Evolutionary conservation across 2,329 filamentous ascomycete species (phyloP).

Genomic region (Metarhizium sp.): DNA sequence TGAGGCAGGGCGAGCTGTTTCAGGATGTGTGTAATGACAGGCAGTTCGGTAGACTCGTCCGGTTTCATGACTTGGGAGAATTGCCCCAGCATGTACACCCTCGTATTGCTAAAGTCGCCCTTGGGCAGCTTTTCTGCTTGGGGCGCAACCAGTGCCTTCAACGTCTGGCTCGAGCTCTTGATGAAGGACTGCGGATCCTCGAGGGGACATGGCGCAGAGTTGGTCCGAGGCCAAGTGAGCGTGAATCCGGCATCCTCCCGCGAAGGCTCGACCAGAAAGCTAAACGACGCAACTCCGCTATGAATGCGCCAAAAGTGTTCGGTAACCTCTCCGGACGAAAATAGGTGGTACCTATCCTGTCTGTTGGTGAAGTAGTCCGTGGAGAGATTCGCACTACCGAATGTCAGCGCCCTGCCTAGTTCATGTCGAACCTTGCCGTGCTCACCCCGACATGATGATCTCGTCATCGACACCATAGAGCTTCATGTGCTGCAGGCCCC

Average conservation of each 20-base stretch:
- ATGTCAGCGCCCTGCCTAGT: background rate
- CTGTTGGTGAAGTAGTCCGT: slow-evolving; percentile 94
- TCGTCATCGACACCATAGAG: slow-evolving; percentile 93
- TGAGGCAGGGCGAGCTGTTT: slow-evolving; percentile 53
- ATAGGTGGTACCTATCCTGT: slow-evolving; percentile 89
- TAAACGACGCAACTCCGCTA: slow-evolving; percentile 65
- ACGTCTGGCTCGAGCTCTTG: slow-evolving; percentile 52
- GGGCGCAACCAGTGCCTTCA: slow-evolving; percentile 55
- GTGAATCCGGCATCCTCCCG: slow-evolving; percentile 45
- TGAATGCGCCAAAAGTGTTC: slow-evolving; percentile 78
- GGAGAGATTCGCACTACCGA: slow-evolving; percentile 68
- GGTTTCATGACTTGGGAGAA: slow-evolving; percentile 75
- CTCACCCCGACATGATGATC: slow-evolving; percentile 82
- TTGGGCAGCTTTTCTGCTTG: slow-evolving; percentile 1
- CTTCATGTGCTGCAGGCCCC: slow-evolving; percentile 99
- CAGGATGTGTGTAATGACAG: slow-evolving; percentile 67
- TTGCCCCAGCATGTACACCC: slow-evolving; percentile 79
- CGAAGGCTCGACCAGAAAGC: slow-evolving; percentile 66
- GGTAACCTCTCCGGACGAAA: slow-evolving; percentile 68
- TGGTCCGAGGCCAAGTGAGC: slow-evolving; percentile 65
- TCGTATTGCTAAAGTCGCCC: slow-evolving; percentile 44
- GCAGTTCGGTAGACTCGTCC: slow-evolving; percentile 81
- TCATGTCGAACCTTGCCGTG: background rate
- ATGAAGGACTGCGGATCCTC: slow-evolving; percentile 62
- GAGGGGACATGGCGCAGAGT: slow-evolving; percentile 67